Percentiles rank a stretch among this genome's conserved stretches.
phyloP scores from a whole-genome alignment of 768 basidiomycete genomes.

The Boletus patriciae region DNA sequence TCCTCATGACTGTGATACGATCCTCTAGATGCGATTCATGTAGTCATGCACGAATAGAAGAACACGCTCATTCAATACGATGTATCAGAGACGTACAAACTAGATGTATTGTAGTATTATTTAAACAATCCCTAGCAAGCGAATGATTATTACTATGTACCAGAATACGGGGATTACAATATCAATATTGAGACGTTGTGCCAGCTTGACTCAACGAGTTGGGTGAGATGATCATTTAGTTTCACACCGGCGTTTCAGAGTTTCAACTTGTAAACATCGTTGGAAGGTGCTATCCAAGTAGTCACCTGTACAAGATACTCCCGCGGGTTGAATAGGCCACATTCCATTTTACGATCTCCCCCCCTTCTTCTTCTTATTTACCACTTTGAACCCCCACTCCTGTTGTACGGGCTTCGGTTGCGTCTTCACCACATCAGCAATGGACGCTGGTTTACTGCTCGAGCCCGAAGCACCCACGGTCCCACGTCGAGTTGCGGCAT shows the following conservation, averaged over 20 bases:
- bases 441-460: constrained; percentile 59
- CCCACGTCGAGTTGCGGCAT: constrained; percentile 60
- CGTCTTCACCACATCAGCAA: constrained; percentile 89
- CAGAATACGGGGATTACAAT: too few species aligned
- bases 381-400: constrained; percentile 91
- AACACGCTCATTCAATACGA: neutral
- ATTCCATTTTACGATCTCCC: constrained; percentile 45
- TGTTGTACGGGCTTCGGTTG: constrained; percentile 73
- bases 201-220: neutral
- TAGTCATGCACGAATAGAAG: constrained; percentile 13
- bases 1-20: constrained; percentile 13
- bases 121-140: neutral
- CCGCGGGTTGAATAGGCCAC: neutral
- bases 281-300: constrained; percentile 26
- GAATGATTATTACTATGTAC: neutral
- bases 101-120: constrained; percentile 20
- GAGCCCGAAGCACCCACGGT: constrained; percentile 35
- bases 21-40: constrained; percentile 2
- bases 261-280: neutral
- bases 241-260: neutral
- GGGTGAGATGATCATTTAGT: neutral
- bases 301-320: constrained; percentile 17
- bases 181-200: too few species aligned
- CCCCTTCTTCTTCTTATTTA: constrained; percentile 94
- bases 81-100: constrained; percentile 26